These are phyloP conservation scores for Kappamyces sp. DNA, from an alignment of 192 early-diverging fungal genomes.

Conservation along the genomic window DNA sequence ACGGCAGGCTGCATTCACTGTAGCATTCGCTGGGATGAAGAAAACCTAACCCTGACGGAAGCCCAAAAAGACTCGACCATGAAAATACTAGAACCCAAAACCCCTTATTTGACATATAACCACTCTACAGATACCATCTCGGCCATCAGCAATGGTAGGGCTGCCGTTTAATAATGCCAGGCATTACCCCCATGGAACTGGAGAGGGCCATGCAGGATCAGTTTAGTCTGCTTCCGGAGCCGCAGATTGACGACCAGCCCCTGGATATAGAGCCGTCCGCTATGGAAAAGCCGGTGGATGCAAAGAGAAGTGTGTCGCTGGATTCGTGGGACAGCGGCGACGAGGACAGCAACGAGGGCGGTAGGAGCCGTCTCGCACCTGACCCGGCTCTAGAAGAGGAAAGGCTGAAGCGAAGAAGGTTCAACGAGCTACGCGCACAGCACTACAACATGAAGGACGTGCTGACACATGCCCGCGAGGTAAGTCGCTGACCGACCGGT, in stretches of 20 bases:
- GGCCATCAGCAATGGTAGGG: slow-evolving; percentile 35
- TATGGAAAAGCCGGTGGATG: not conserved
- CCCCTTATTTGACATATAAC: slow-evolving; percentile 90
- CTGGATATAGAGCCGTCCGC: not conserved
- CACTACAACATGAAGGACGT: slow-evolving; percentile 90
- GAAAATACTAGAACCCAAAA: slow-evolving; percentile 96
- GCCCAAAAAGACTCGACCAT: slow-evolving; percentile 84
- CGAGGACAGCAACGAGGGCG: slow-evolving; percentile 53
- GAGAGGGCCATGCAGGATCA: slow-evolving; percentile 18
- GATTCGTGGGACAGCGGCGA: slow-evolving; percentile 45
- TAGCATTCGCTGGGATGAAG: slow-evolving; percentile 91
- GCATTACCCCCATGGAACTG: slow-evolving; percentile 32
- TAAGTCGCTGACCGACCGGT: not conserved
- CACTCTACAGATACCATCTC: slow-evolving; percentile 67
- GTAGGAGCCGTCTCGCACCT: slow-evolving; percentile 21
- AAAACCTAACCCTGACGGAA: slow-evolving; percentile 82
- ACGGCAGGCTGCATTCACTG: not conserved
- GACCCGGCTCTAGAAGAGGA: not conserved
- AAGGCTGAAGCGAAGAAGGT: slow-evolving; percentile 44
- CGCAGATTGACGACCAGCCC: not conserved
- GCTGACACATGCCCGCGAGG: slow-evolving; percentile 23
- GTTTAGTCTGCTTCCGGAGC: too few species aligned
- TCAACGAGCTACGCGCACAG: slow-evolving; percentile 66
- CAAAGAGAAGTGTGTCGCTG: slow-evolving; percentile 41
- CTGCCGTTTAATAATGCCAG: slow-evolving; percentile 8